Evolutionary conservation across 1,284 basidiomycete genomes (phyloP).

Genomic region (Trichosporon sp.): DNA sequence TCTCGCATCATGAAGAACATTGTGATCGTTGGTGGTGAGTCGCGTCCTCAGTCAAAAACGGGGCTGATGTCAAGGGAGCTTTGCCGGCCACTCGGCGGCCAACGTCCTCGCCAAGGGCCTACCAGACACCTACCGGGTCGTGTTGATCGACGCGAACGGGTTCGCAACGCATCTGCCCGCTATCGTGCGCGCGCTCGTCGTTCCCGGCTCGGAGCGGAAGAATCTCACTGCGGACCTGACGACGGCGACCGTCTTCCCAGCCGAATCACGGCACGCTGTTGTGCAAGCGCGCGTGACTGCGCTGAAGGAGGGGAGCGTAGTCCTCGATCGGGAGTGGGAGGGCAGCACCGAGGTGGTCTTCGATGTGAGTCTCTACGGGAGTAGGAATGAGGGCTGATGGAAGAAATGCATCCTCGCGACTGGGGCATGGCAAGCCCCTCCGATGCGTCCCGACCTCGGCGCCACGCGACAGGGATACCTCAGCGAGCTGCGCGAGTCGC

Average conservation of each 20-base stretch:
- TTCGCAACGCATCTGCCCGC: conserved; percentile 54
- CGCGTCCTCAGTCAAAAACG: neutral
- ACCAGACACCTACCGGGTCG: conserved; percentile 19
- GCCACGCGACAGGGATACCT: conserved; percentile 34
- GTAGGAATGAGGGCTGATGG: neutral
- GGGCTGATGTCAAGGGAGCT: conserved; percentile 18
- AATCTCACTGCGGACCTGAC: conserved; percentile 42
- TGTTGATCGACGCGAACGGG: conserved; percentile 30
- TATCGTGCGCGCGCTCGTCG: conserved; percentile 54
- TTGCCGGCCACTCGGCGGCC: conserved; percentile 27
- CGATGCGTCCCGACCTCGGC: conserved; percentile 45
- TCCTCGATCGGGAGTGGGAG: conserved; percentile 52
- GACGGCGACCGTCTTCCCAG: conserved; percentile 46
- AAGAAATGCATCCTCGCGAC: conserved; percentile 51
- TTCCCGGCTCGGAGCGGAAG: conserved; percentile 54
- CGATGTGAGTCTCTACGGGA: conserved; percentile 37
- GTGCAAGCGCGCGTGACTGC: conserved; percentile 48
- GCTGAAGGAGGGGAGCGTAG: conserved; percentile 44
- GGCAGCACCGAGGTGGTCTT: conserved; percentile 51
- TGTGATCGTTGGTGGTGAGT: conserved; percentile 4
- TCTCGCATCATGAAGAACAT: neutral
- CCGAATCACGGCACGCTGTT: conserved; percentile 40
- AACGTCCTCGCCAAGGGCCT: conserved; percentile 17
- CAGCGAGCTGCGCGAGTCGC: conserved; percentile 35
- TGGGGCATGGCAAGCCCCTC: conserved; percentile 47